Evolutionary conservation across 2,329 filamentous ascomycete genomes (phyloP), one percentile per base, ranked within the genome.

Genomic region (Camillea tinctor): DNA sequence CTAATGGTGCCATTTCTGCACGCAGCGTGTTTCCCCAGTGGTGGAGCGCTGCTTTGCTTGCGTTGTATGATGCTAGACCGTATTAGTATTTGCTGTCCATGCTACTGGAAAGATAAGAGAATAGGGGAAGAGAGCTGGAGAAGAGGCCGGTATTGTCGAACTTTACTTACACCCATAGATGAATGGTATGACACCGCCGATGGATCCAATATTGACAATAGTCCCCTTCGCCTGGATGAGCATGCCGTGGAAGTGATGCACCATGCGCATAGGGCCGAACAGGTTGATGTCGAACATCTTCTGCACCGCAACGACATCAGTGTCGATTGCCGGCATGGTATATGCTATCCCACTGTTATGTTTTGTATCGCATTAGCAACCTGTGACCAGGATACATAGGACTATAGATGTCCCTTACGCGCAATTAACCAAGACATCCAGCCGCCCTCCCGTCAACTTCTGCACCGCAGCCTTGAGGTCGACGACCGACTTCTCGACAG

Each of bases 191-290:
- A 72, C 60, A 0, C 69, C 69, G 1, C 69, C 70, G 9, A 72
- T 56, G 7, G 65, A 68, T 1, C 70, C 66, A 17, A 72, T 71
- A 49, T 72, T 72, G 1, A 70, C 67, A 2, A 72, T 63, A 1
- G 56, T 61, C 0, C 70, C 70, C 4, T 51, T 23, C 1, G 67
- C 22, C 7, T 20, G 9, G 13, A 72, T 69, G 20, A 72, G 11
- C 58, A 69, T 57, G 2, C 55, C 55, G 49, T 70, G 67, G n/a
- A 72, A 70, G 13, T 62, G 50, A 13, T 61, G 64, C 0, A 71
- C 66, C 68, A 72, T 68, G 1, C 62, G 60, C 68, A 72, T 71
- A 1, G 68, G 68, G 0, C 70, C 70, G 54, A 72, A 69, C 0
- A 72, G 55, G 21, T 72, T 72, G 50, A 72, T 61, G 13, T 63